Evolutionary conservation across 2,329 filamentous ascomycete genomes (phyloP).

Genomic region (Exophiala sideris): DNA sequence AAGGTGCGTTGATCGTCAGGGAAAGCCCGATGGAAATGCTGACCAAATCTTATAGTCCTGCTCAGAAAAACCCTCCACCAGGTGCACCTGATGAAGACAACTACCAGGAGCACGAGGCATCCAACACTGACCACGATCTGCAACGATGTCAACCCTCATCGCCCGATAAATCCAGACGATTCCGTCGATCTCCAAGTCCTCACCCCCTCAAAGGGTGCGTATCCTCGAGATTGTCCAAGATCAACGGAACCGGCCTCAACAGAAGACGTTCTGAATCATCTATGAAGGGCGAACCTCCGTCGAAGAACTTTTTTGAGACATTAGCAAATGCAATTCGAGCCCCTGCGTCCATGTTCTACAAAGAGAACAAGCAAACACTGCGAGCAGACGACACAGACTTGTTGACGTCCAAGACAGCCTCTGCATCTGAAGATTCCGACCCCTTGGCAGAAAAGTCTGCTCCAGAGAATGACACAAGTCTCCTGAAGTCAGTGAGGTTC

Average conservation of each 20-base stretch:
- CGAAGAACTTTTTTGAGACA: conserved; percentile 19
- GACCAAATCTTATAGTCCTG: conserved; percentile 1
- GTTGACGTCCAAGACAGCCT: not conserved
- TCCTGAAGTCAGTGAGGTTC: conserved; percentile 23
- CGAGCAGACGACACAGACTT: not conserved
- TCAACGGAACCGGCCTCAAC: not conserved
- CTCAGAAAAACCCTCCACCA: not conserved
- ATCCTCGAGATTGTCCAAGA: conserved; percentile 1
- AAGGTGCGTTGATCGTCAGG: not conserved
- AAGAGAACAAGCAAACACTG: conserved; percentile 10
- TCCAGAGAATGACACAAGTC: not conserved
- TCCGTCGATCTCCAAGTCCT: conserved; percentile 17
- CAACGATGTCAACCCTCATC: not conserved
- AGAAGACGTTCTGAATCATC: conserved; percentile 7
- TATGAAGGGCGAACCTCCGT: conserved; percentile 5
- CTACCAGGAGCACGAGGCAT: conserved; percentile 9
- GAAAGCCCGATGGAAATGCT: not conserved
- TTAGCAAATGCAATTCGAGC: conserved; percentile 17
- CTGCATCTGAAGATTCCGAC: not conserved
- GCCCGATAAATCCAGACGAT: conserved; percentile 4
- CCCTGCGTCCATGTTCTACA: conserved; percentile 19
- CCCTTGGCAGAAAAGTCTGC: not conserved
- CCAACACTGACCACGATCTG: conserved; percentile 3
- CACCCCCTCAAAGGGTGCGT: conserved; percentile 14
- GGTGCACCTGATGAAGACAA: conserved; percentile 13